phyloP scores from a whole-genome alignment of 768 basidiomycete species.

The Amyloporia xantha region DNA sequence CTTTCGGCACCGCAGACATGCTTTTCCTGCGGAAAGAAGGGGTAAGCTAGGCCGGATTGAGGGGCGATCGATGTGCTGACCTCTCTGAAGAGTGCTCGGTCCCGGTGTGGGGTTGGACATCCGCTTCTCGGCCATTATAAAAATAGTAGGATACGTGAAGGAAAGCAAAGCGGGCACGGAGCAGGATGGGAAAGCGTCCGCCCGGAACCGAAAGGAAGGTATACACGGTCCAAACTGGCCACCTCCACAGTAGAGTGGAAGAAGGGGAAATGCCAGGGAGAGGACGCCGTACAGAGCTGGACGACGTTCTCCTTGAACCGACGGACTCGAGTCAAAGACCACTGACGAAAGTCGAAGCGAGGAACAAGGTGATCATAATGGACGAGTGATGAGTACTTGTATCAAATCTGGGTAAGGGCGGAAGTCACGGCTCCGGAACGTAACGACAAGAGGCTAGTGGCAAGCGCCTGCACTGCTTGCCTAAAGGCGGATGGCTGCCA shows the following conservation, averaged over 20 bases:
- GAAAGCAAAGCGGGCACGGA: constrained; percentile 19
- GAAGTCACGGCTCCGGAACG: constrained; percentile 15
- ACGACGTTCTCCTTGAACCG: background rate
- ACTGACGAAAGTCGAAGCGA: constrained; percentile 14
- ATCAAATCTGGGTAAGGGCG: constrained; percentile 10
- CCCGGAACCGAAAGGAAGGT: constrained; percentile 2
- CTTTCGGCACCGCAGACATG: constrained; percentile 48
- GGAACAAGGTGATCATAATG: constrained; percentile 14
- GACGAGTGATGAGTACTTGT: constrained; percentile 16
- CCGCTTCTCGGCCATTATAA: constrained; percentile 27
- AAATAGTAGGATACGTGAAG: constrained; percentile 22
- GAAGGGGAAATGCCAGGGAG: background rate
- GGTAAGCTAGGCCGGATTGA: constrained; percentile 2
- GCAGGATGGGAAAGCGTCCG: constrained; percentile 11
- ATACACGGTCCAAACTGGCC: constrained; percentile 3
- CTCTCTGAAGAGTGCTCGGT: constrained; percentile 22
- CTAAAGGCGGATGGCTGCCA: constrained; percentile 8
- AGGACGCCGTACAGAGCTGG: constrained; percentile 1
- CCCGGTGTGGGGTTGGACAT: constrained; percentile 16
- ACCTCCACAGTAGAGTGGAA: no score
- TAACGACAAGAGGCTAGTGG: constrained; percentile 10
- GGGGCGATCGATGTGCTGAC: constrained; percentile 11
- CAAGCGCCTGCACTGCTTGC: constrained; percentile 9
- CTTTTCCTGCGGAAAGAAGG: constrained; percentile 38
- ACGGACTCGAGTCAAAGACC: constrained; percentile 1